These are phyloP conservation scores for Emericellopsis terricola DNA, from an alignment of 495 filamentous ascomycete genomes.

Conservation along the genomic window DNA sequence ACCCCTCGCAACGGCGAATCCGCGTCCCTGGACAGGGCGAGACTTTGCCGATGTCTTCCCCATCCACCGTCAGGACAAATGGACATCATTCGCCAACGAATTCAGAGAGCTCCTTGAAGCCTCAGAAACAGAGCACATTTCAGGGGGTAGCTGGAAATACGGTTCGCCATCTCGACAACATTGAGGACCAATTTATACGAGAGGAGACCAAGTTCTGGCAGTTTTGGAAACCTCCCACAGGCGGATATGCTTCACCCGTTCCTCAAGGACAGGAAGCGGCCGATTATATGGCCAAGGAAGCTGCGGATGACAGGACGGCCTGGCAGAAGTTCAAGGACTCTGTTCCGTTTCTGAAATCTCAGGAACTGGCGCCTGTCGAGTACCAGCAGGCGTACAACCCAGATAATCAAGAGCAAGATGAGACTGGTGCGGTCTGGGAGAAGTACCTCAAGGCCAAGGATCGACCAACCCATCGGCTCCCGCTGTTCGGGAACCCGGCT, in stretches of 20 bases:
- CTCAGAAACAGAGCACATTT: background rate
- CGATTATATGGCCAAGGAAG: constrained; percentile 20
- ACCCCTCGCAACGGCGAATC: constrained; percentile 3
- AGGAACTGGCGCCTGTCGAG: constrained; percentile 22
- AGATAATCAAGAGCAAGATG: constrained; percentile 41
- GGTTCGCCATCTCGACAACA: constrained; percentile 20
- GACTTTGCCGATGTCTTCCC: background rate
- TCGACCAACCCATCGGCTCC: constrained; percentile 70
- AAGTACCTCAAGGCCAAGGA: constrained; percentile 66
- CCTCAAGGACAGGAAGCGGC: constrained; percentile 27
- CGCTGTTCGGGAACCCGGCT: constrained; percentile 17
- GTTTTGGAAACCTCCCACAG: constrained; percentile 35
- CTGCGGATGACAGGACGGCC: constrained; percentile 18
- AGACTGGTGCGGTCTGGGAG: constrained; percentile 64
- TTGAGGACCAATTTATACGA: constrained; percentile 22
- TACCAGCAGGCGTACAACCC: constrained; percentile 29
- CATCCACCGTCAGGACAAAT: background rate
- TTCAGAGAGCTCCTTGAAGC: background rate
- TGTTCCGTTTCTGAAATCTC: constrained; percentile 19
- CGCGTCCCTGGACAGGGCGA: background rate
- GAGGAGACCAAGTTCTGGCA: constrained; percentile 29
- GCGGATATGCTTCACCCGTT: constrained; percentile 32
- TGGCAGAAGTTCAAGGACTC: constrained; percentile 23
- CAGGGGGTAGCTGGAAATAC: constrained; percentile 18
- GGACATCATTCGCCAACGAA: background rate